A percentile compares a stretch with the other conserved stretches of the same genome.
phyloP scores from a whole-genome alignment of 106 monocot species.

The Agapanthus africanus region DNA sequence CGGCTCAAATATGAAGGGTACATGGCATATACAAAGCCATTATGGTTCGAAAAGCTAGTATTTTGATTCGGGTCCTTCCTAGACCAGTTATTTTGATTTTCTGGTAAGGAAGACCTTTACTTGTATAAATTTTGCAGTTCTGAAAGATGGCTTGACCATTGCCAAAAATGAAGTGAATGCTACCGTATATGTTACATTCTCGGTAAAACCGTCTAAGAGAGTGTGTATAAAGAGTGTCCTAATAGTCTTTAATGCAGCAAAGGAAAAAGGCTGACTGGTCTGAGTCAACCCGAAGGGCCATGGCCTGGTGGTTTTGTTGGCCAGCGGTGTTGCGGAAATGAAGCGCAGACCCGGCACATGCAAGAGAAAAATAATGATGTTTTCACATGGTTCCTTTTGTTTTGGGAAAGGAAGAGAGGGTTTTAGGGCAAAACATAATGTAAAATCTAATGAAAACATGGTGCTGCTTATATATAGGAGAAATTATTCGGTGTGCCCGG shows the following conservation, averaged over 20 bases:
- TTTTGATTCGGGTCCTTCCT: constrained; percentile 50
- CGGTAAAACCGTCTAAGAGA: constrained; percentile 90
- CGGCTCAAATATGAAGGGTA: constrained; percentile 72
- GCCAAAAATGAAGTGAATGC: constrained; percentile 92
- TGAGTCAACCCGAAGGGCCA: constrained; percentile 73
- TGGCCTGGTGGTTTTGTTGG: constrained; percentile 62
- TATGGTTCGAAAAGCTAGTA: constrained; percentile 74
- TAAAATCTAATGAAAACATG: no score
- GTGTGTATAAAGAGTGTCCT: constrained; percentile 90
- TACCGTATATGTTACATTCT: constrained; percentile 79
- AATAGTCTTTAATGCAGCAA: constrained; percentile 85
- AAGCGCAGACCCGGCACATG: constrained; percentile 83
- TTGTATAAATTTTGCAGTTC: constrained; percentile 52
- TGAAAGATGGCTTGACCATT: constrained; percentile 71
- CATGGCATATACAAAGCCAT: constrained; percentile 30
- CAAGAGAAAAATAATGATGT: no score
- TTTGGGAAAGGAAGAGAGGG: no score
- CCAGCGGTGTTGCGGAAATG: constrained; percentile 83
- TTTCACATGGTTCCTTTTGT: no score
- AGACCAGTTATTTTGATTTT: constrained; percentile 66
- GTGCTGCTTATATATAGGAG: no score
- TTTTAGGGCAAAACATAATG: no score
- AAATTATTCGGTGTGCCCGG: no score
- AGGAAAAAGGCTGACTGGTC: constrained; percentile 82
- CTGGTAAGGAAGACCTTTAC: constrained; percentile 47